Conservation (phyloP, 2,329 filamentous ascomycete species). For the Bisporella sp. region DNA sequence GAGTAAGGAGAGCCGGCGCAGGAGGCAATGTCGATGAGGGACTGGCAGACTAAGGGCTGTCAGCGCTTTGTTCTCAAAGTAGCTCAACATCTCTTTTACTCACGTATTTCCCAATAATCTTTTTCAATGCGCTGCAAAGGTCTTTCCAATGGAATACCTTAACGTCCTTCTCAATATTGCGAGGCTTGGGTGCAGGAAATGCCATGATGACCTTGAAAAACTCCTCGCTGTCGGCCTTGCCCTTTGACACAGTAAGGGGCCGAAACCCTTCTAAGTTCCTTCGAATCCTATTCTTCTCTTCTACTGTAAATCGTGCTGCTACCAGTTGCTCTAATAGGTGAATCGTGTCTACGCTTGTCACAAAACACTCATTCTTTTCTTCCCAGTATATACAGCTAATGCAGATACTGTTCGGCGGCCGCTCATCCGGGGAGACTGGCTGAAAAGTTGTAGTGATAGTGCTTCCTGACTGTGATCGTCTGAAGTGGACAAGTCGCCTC, state of each 20-base stretch:
- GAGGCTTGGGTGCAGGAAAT: conserved; percentile 88
- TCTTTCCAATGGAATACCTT: conserved; percentile 98
- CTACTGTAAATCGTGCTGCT: conserved; percentile 79
- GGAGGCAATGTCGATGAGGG: conserved; percentile 27
- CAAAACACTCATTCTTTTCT: conserved; percentile 82
- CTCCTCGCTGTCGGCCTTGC: conserved; percentile 84
- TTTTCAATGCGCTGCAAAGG: conserved; percentile 79
- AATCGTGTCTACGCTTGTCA: conserved; percentile 96
- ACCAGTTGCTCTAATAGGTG: conserved; percentile 89
- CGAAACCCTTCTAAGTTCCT: conserved; percentile 93
- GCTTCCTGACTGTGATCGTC: conserved; percentile 72
- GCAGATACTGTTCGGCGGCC: conserved; percentile 78
- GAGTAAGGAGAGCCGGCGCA: conserved; percentile 22
- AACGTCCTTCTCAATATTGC: conserved; percentile 98
- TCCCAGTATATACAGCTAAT: conserved; percentile 98
- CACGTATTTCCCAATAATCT: conserved; percentile 93
- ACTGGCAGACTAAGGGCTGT: conserved; percentile 23
- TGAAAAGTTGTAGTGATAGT: conserved; percentile 77
- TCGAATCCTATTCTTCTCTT: conserved; percentile 97
- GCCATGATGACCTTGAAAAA: conserved; percentile 99
- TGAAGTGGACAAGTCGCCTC: conserved; percentile 83
- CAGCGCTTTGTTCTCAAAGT: neutral
- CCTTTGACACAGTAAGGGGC: conserved; percentile 88
- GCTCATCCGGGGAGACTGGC: conserved; percentile 70
- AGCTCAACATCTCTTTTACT: conserved; percentile 4